Conservation (phyloP, 2,329 filamentous ascomycete genomes). For the Myriosclerotinia scirpicola region DNA sequence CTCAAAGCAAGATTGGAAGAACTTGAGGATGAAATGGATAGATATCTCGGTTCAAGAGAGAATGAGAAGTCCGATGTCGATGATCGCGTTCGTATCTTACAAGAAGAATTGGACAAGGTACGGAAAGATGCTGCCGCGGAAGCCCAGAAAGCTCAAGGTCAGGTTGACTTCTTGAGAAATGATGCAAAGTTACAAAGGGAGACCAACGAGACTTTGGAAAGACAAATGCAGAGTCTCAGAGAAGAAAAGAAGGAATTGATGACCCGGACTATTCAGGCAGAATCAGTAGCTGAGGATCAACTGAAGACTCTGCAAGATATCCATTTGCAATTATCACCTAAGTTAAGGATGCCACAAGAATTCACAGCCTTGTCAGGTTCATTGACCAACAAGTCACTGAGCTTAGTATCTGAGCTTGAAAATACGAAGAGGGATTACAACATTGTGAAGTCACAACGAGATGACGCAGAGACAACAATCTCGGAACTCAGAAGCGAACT, state of each 20-base stretch:
- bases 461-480: conserved; percentile 55
- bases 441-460: conserved; percentile 63
- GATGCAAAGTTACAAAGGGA: conserved; percentile 61
- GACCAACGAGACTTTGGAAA: conserved; percentile 58
- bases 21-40: conserved; percentile 86
- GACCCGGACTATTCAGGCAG: conserved; percentile 51
- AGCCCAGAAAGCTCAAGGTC: conserved; percentile 57
- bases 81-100: conserved; percentile 64
- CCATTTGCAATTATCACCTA: conserved; percentile 57
- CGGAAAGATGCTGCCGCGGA: conserved; percentile 59
- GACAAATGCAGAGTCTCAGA: conserved; percentile 54
- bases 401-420: conserved; percentile 59
- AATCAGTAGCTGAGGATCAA: conserved; percentile 54
- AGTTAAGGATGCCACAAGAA: conserved; percentile 55
- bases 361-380: conserved; percentile 58
- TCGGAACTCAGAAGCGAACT: conserved; percentile 59
- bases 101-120: conserved; percentile 68
- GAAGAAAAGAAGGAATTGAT: conserved; percentile 55
- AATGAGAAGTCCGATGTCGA: conserved; percentile 74
- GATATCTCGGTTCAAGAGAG: conserved; percentile 78
- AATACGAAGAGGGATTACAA: conserved; percentile 59
- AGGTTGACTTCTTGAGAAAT: conserved; percentile 62
- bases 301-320: conserved; percentile 57
- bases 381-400: conserved; percentile 57
- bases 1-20: conserved; percentile 81